Evolutionary conservation across 257 asterid genomes (phyloP).

Genomic region (Handroanthus guayacan): DNA sequence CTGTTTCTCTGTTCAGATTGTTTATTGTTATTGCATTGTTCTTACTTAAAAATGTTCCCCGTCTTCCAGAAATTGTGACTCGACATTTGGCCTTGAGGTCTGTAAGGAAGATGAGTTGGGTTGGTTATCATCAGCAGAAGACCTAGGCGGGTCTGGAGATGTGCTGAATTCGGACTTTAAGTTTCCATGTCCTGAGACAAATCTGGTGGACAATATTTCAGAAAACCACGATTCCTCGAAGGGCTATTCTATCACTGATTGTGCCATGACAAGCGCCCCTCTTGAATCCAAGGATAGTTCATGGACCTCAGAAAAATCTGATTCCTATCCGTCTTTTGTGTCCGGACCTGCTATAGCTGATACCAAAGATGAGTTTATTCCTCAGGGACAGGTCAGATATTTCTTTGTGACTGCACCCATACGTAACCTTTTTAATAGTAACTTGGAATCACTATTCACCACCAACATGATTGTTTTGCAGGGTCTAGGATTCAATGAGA

Average conservation of each 20-base stretch:
- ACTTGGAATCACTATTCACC: not conserved
- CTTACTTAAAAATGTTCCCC: constrained; percentile 33
- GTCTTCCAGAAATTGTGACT: constrained; percentile 71
- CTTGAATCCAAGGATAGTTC: constrained; percentile 51
- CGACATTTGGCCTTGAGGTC: constrained; percentile 70
- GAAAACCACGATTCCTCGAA: constrained; percentile 48
- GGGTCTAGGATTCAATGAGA: constrained; percentile 43
- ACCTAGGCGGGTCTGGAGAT: constrained; percentile 54
- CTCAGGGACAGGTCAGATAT: constrained; percentile 51
- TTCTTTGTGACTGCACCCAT: constrained; percentile 9
- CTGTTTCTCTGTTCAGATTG: constrained; percentile 14
- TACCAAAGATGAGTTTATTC: constrained; percentile 47
- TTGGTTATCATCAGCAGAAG: constrained; percentile 78
- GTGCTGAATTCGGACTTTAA: constrained; percentile 51
- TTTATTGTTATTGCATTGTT: constrained; percentile 15
- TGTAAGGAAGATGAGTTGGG: constrained; percentile 65
- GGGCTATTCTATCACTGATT: constrained; percentile 43
- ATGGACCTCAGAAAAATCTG: constrained; percentile 53
- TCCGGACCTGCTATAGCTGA: constrained; percentile 47
- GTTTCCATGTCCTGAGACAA: constrained; percentile 58
- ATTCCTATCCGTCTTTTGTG: constrained; percentile 52
- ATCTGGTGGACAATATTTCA: constrained; percentile 41
- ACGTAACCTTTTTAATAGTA: constrained; percentile 14
- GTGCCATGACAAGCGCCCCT: constrained; percentile 46
- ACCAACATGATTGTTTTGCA: constrained; percentile 34